Evolutionary conservation across 2,329 filamentous ascomycete species (phyloP), one percentile per base, ranked within the genome.

Genomic region (Pochonia chlamydosporia): DNA sequence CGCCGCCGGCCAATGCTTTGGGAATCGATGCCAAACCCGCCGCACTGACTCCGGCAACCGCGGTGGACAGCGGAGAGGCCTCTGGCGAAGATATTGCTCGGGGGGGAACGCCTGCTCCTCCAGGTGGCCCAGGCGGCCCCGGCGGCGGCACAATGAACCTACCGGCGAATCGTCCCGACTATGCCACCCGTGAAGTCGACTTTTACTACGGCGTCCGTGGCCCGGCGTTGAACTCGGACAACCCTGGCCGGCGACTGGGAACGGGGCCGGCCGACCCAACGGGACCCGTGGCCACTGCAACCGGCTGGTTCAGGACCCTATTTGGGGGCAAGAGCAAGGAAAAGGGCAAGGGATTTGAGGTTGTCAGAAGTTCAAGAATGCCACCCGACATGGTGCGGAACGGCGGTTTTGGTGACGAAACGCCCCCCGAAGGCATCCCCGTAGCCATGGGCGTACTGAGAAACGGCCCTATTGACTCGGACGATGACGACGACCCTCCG

Each of bases 261-360:
- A 99, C 93, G 4, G 93, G 93, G 0, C 93, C 93, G 3, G 90
- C 91, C 8, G 92, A 99, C 69, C 93, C 93, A 1, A 96, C 91
- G 31, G 89, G 91, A 1, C 89, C 91, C 0, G 87, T 96, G 18
- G 87, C 89, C 2, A 92, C 88, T 7, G 92, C 93, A 0, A 86
- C 87, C 0, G 89, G 89, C 4, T 99, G 92, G 90, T 81, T 97
- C 64, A 85, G 88, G 56, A 79, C 76, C 44, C 62, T 96, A 5
- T 79, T 96, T 49, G 84, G 84, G 11, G 87, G 85, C 14, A 95
- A 95, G 69, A 89, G 84, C 6, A 96, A 96, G 62, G 92, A 96
- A 55, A 95, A 95, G 66, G 85, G 85, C 54, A 97, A 97, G 66
- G 93, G 93, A 0, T 99, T 99, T 56, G 93, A 97, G 64, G 93